phyloP scores from a whole-genome alignment of 495 filamentous ascomycete species.

The Xylaria curta region DNA sequence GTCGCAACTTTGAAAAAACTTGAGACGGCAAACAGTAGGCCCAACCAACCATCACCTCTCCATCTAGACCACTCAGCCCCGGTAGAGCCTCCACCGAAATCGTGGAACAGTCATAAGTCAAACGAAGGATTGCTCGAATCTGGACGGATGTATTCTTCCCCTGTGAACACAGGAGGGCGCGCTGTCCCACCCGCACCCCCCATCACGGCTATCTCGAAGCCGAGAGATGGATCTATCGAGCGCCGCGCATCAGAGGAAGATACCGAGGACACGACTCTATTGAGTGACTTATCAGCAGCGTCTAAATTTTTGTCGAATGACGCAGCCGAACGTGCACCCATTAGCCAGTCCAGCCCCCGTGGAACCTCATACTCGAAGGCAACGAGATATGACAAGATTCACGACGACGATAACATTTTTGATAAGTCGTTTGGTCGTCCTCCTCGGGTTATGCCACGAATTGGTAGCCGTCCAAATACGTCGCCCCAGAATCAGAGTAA shows the following conservation, averaged over 20 bases:
- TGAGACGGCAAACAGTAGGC: constrained; percentile 45
- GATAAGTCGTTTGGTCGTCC: constrained; percentile 59
- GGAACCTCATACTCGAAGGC: constrained; percentile 38
- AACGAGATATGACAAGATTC: constrained; percentile 39
- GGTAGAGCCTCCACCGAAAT: constrained; percentile 67
- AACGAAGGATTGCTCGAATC: constrained; percentile 64
- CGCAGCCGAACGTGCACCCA: constrained; percentile 13
- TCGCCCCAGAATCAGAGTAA: constrained; percentile 49
- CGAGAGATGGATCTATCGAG: constrained; percentile 54
- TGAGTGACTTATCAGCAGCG: constrained; percentile 67
- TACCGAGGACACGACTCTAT: constrained; percentile 72
- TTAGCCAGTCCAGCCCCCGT: not conserved
- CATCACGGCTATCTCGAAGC: constrained; percentile 48
- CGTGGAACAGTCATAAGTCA: constrained; percentile 72
- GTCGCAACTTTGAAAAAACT: constrained; percentile 49
- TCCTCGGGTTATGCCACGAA: constrained; percentile 58
- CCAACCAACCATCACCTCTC: constrained; percentile 61
- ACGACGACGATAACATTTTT: constrained; percentile 57
- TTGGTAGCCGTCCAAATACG: constrained; percentile 46
- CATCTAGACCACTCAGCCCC: constrained; percentile 62
- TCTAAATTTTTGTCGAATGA: constrained; percentile 49
- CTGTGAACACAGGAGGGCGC: constrained; percentile 25
- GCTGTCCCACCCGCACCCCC: constrained; percentile 30
- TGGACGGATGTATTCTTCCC: constrained; percentile 42
- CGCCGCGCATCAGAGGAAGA: constrained; percentile 59